Base-by-base conservation (phyloP, 345 rosid genomes). In the Eucalyptus marginata region DNA sequence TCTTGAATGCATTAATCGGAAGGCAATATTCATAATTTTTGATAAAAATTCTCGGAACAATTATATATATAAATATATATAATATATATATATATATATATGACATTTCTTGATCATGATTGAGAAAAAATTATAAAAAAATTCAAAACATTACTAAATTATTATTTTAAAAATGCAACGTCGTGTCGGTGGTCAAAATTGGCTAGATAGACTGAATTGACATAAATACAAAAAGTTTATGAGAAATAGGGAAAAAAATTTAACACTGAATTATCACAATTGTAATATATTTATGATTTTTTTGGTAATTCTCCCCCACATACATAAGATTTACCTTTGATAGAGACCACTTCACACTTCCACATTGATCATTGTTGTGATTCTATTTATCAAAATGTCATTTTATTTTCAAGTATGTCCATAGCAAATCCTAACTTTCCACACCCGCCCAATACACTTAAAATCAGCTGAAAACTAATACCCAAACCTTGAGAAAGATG, bases 131-230 rank as follows among this genome's bases (percentile, higher is more conserved):
- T 51, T 49, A 13, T 49, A 13, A 49, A 49, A 51, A 52, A 52
- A 52, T 56, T 4, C 29, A 56, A 56, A 22, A 56, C 27, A 22
- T 22, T 9, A 24, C 27, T 56, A 56, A 56, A 56, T 56, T 56
- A 56, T 24, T 56, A 22, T 52, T 52, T 52, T 18, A 52, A 52
- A 52, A 52, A 52, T 52, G 25, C 2, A 2, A 52, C 10, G 10
- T 52, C 0, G 0, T 52, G 58, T 52, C 1, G n/a, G n/a, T 1
- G 1, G 10, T 52, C 58, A 52, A 52, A 52, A 52, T 52, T 18
- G 10, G 0, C 0, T 0, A 0, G 10, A 52, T 52, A 0, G 25
- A 52, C 5, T 52, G 0, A 52, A 52, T 7, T 52, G 5, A 52
- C 25, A 52, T 52, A 52, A 52, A 52, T 20, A 0, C 10, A 52